phyloP scores from a whole-genome alignment of 805 yeast genomes.

The Wickerhamiella dianesei region DNA sequence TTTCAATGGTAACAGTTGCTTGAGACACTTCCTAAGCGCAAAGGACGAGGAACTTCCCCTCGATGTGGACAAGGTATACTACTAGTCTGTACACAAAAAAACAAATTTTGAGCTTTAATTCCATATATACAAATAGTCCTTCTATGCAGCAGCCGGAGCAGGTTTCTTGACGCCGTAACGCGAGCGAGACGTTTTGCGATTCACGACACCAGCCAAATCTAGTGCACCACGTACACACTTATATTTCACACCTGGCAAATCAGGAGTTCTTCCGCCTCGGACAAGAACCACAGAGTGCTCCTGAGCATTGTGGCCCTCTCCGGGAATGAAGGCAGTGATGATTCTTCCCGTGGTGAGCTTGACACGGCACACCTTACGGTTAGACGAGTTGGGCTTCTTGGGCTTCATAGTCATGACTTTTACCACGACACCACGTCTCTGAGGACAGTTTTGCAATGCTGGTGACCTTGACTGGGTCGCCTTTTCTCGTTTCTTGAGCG shows the following conservation, averaged over 20 bases:
- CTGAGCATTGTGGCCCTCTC: conserved; percentile 95
- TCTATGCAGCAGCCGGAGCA: conserved; percentile 15
- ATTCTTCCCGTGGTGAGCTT: conserved; percentile 80
- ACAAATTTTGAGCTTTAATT: too few relatives aligned
- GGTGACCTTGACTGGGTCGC: conserved; percentile 50
- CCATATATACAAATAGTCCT: neutral
- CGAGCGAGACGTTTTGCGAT: conserved; percentile 77
- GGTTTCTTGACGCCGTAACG: conserved; percentile 78
- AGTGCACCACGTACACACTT: conserved; percentile 85
- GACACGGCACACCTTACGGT: conserved; percentile 92
- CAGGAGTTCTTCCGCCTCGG: conserved; percentile 97
- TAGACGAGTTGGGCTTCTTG: conserved; percentile 96
- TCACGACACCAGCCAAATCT: conserved; percentile 90
- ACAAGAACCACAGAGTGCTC: conserved; percentile 94
- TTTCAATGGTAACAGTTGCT: conserved; percentile 27
- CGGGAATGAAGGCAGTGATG: conserved; percentile 88
- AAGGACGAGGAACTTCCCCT: conserved; percentile 17
- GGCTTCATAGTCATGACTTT: conserved; percentile 94
- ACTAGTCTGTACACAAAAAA: conserved; percentile 1
- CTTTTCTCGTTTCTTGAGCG: conserved; percentile 21
- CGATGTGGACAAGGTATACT: conserved; percentile 10
- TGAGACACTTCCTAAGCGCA: conserved; percentile 24
- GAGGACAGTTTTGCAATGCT: conserved; percentile 70
- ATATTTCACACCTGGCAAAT: conserved; percentile 95
- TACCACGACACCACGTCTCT: conserved; percentile 83